Percentiles rank a stretch among this genome's conserved stretches.
Conservation (phyloP, 225 moss, liverwort and hornwort genomes). For the Climacium dendroides region DNA sequence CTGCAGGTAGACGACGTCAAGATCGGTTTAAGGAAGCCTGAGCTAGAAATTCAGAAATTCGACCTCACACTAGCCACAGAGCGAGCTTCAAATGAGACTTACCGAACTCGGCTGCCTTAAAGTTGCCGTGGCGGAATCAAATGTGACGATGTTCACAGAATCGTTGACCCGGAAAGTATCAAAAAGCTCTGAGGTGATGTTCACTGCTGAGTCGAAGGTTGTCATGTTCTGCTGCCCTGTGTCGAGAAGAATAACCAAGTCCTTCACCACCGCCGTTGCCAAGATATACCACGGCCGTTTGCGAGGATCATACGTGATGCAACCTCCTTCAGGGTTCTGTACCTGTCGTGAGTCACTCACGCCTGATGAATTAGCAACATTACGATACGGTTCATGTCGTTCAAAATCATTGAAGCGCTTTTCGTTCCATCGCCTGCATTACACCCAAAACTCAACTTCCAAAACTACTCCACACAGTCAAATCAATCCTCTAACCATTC, state of each 20-base stretch:
- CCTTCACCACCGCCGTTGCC: constrained; percentile 44
- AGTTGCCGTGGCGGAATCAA: constrained; percentile 6
- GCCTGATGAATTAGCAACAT: neutral
- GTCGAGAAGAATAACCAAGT: constrained; percentile 35
- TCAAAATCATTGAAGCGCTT: neutral
- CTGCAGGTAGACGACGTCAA: neutral
- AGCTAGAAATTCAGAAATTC: neutral
- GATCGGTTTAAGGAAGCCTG: neutral
- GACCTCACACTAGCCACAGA: neutral
- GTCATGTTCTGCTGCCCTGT: constrained; percentile 4
- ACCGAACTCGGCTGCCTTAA: constrained; percentile 2
- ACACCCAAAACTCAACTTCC: neutral
- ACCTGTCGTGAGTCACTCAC: neutral
- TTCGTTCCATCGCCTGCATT: neutral
- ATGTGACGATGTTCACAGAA: constrained; percentile 15
- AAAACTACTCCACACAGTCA: neutral
- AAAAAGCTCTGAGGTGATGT: constrained; percentile 12
- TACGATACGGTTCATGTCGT: neutral
- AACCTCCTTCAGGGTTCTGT: constrained; percentile 8
- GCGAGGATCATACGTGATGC: constrained; percentile 29
- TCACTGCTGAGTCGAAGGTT: neutral
- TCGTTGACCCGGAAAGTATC: constrained; percentile 16
- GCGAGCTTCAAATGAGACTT: neutral
- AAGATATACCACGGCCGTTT: constrained; percentile 41
- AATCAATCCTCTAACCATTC: neutral